A percentile compares a stretch with the other conserved stretches of the same genome.
Conservation (phyloP, 768 basidiomycete genomes). For the Suillus clintonianus region DNA sequence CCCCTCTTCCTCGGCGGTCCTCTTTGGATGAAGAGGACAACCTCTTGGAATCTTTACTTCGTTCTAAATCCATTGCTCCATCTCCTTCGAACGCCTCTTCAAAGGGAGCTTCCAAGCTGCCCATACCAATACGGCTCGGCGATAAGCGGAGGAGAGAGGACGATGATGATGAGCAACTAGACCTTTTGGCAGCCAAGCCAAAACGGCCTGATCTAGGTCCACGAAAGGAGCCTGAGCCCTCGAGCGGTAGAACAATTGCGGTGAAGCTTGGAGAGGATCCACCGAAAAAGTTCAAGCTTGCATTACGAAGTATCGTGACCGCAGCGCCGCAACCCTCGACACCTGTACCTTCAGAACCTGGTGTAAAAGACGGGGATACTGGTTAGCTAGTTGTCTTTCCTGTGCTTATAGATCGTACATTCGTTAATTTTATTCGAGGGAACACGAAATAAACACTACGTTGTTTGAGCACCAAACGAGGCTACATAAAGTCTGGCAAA, state of each 20-base stretch:
- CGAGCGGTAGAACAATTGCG: slow-evolving; percentile 18
- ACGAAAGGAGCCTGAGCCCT: slow-evolving; percentile 41
- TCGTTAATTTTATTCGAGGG: slow-evolving; percentile 3
- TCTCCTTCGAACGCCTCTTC: slow-evolving; percentile 41
- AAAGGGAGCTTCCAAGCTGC: slow-evolving; percentile 31
- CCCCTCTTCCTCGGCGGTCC: slow-evolving; percentile 48
- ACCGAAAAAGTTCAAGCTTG: slow-evolving; percentile 75
- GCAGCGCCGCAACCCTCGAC: slow-evolving; percentile 37
- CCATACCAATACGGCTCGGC: slow-evolving; percentile 51
- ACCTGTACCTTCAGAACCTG: slow-evolving; percentile 58
- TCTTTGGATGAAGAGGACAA: slow-evolving; percentile 53
- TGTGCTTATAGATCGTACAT: slow-evolving; percentile 4
- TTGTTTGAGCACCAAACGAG: background rate
- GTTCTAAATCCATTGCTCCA: slow-evolving; percentile 35
- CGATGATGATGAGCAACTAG: slow-evolving; percentile 68
- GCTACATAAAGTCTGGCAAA: slow-evolving; percentile 2
- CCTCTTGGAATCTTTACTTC: slow-evolving; percentile 56
- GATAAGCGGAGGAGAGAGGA: slow-evolving; percentile 74
- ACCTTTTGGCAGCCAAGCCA: slow-evolving; percentile 56
- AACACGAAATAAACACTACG: slow-evolving; percentile 1
- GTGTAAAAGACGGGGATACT: slow-evolving; percentile 74
- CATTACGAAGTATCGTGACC: slow-evolving; percentile 45
- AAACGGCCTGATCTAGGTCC: slow-evolving; percentile 55
- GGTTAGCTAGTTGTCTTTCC: slow-evolving; percentile 43
- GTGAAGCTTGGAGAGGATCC: slow-evolving; percentile 42